These are phyloP conservation scores for Thermothielavioides terrestris DNA, from an alignment of 495 filamentous ascomycete species.

Conservation along the genomic window DNA sequence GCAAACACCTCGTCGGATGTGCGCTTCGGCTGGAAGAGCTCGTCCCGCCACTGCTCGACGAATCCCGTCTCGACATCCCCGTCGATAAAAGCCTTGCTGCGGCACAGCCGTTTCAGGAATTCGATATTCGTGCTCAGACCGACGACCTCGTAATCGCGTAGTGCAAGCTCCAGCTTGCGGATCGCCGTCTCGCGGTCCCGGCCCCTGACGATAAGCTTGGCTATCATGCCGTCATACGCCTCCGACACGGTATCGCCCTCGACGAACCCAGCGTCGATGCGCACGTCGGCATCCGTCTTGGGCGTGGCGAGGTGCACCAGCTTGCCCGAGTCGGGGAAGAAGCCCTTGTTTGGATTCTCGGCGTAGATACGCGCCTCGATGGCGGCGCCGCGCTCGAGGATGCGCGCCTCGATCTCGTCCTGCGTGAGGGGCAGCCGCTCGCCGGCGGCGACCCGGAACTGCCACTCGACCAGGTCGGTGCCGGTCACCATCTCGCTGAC, in stretches of 20 bases:
- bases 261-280: constrained; percentile 89
- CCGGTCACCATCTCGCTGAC: constrained; percentile 97
- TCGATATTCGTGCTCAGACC: constrained; percentile 94
- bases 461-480: constrained; percentile 92
- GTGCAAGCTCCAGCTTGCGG: constrained; percentile 68
- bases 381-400: constrained; percentile 68
- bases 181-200: constrained; percentile 70
- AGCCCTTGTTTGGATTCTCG: constrained; percentile 82
- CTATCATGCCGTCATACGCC: constrained; percentile 98
- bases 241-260: constrained; percentile 86
- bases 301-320: constrained; percentile 77
- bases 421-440: constrained; percentile 79
- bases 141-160: constrained; percentile 87
- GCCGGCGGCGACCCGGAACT: constrained; percentile 86
- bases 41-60: constrained; percentile 75
- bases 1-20: constrained; percentile 60
- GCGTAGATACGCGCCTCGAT: constrained; percentile 97
- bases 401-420: constrained; percentile 67
- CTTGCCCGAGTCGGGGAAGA: constrained; percentile 89
- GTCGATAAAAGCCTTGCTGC: constrained; percentile 69
- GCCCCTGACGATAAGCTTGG: constrained; percentile 91
- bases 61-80: constrained; percentile 94
- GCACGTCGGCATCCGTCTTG: constrained; percentile 54
- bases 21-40: constrained; percentile 52
- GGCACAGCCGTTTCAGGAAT: constrained; percentile 80